Base-by-base conservation (phyloP, 352 stramenopile species). In the Blastocystis sp. region DNA sequence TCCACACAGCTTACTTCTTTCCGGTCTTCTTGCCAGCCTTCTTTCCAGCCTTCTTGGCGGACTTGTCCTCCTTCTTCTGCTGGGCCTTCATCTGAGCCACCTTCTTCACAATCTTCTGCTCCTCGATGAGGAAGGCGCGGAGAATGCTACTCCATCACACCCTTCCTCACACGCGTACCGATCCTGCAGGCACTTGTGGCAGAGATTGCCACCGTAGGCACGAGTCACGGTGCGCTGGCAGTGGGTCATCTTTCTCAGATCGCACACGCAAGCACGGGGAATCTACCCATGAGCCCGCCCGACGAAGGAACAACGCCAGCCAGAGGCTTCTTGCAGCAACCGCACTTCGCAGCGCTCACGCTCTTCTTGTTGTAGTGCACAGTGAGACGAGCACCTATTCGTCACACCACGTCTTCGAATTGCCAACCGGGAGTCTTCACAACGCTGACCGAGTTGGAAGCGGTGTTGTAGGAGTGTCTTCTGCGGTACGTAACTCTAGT, bases 81-180 rank as follows among this genome's bases (percentile, higher is more conserved):
- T 93, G 93, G 84, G 94, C 90, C 92, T 98, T 98, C 91, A 98
- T 95, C 62, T 95, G 91, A 86, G 98, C 93, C 82, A 99, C 93
- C 92, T 98, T 97, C 95, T 99, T 99, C 61, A 98, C 96, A 90
- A 98, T 98, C 95, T 98, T 98, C 91, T 98, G 95, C 92, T 99
- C 96, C 91, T 98, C 96, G 91, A 99, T 96, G 79, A 99, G 91
- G 92, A 99, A 99, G 61, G 96, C 96, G 91, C 96, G 93, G 56
- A 99, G 92, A 90, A 99, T 98, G 86, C 92, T 92, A 88, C 21
- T 40, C 41, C 21, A 23, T 62, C 59, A 86, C 7, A 4, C 19
- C 40, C 28, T 5, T 38, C 28, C 19, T 38, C 23, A 21, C 3
- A 86, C 10, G 40, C 52, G 89, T 53, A 89, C 92, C 70, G 92